Evolutionary conservation across 805 yeast species (phyloP).

Genomic region (Candida argentea): DNA sequence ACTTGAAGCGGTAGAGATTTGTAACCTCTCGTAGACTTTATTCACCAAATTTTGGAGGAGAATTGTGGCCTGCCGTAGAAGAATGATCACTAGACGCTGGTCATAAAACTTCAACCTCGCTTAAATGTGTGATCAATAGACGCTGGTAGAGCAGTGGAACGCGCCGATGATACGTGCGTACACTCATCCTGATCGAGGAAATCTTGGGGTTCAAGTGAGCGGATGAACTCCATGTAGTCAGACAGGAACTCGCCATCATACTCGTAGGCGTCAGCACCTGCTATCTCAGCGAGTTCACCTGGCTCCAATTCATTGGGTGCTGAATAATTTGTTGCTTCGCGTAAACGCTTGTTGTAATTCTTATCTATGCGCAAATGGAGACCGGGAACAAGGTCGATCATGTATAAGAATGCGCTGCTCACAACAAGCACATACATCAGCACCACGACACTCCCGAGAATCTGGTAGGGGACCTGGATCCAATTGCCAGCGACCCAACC

Average conservation of each 20-base stretch:
- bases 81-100: no score
- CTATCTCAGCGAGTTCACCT: slow-evolving; percentile 20
- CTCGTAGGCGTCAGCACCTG: slow-evolving; percentile 30
- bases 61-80: no score
- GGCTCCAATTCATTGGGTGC: slow-evolving; percentile 7
- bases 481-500: slow-evolving; percentile 34
- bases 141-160: no score
- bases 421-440: slow-evolving; percentile 24
- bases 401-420: slow-evolving; percentile 20
- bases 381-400: slow-evolving; percentile 31
- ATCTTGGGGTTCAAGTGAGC: slow-evolving; percentile 26
- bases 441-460: slow-evolving; percentile 26
- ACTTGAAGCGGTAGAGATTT: no score
- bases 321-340: slow-evolving; percentile 11
- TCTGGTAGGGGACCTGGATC: slow-evolving; percentile 31
- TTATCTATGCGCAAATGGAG: slow-evolving; percentile 33
- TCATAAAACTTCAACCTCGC: no score
- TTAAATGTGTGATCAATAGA: no score
- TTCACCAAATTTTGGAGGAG: no score
- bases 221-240: slow-evolving; percentile 33
- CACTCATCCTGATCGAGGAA: slow-evolving; percentile 6
- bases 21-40: no score
- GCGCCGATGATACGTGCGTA: slow-evolving; percentile 2
- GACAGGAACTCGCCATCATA: slow-evolving; percentile 29
- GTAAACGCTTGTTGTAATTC: slow-evolving; percentile 21